Base-by-base conservation (phyloP, 768 basidiomycete genomes). In the Phanerochaete sordida region DNA sequence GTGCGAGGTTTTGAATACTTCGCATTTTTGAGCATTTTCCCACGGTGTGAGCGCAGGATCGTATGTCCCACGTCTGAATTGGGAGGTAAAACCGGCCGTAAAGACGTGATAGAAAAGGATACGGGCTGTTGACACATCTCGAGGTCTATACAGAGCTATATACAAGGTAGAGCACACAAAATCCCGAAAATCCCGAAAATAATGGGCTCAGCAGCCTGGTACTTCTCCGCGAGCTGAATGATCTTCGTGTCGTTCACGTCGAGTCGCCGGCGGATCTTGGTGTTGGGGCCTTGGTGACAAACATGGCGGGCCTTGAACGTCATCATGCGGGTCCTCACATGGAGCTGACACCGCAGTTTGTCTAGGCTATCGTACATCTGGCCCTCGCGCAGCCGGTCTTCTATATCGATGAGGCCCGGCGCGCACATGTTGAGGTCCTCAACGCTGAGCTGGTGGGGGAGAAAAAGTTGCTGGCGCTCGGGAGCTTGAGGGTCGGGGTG, bases 401-500 rank as follows among this genome's bases (percentile, higher is more conserved):
- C 65, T 4, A 66, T 48, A 2, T 45, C 15, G 1, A 23, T 27
- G 1, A 60, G 26, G 1, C 33, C 56, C 2, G 16, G 7, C 9
- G 58, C 6, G 44, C 69, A 71, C 12, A 12, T 12, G 3, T 27
- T 5, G 16, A 27, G 57, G 16, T 58, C 27, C 3, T 24, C 2
- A 46, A 27, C 24, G 4, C 48, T 3, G 15, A 71, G 62, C 1
- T 65, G 52, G 4, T 69, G 70, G 0, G 72, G 70, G 4, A 71
- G 61, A 24, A 63, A 58, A 1, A 71, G 57, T 8, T 23, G 48
- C 16, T 60, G 59, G 4, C 33, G 24, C 28, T 71, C 69, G 2
- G 68, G 35, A 1, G 35, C 65, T 8, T 58, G 52, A 39, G 12
- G 15, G 7, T 1, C 1, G 23, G n/a, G n/a, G n/a, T n/a, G n/a